A percentile compares a stretch with the other conserved stretches of the same genome.
Evolutionary conservation across 2,329 filamentous ascomycete species (phyloP).

Genomic region (Xylogone sp.): DNA sequence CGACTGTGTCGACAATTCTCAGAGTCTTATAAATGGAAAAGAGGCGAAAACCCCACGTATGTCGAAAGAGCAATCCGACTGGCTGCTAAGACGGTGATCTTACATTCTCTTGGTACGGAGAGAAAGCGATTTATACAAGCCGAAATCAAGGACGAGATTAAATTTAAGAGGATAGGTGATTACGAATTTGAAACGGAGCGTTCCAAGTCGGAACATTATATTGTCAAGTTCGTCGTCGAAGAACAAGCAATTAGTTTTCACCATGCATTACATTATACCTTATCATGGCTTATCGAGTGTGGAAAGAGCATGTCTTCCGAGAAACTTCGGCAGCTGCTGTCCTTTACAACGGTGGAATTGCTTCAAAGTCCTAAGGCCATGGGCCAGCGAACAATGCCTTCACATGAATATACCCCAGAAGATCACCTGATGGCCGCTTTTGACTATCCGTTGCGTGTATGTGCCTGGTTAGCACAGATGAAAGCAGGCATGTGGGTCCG

Average conservation of each 20-base stretch:
- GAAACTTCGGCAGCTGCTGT: constrained; percentile 64
- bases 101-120: constrained; percentile 88
- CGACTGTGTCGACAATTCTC: constrained; percentile 84
- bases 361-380: constrained; percentile 60
- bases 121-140: constrained; percentile 77
- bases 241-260: constrained; percentile 94
- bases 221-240: constrained; percentile 86
- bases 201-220: constrained; percentile 45
- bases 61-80: constrained; percentile 70
- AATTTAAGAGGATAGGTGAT: constrained; percentile 72
- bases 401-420: constrained; percentile 58
- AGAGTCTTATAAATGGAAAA: constrained; percentile 73
- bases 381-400: constrained; percentile 51
- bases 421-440: constrained; percentile 85
- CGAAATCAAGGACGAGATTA: constrained; percentile 82
- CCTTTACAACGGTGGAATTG: constrained; percentile 69
- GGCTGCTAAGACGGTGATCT: constrained; percentile 77
- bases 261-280: constrained; percentile 90
- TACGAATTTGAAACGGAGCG: constrained; percentile 71
- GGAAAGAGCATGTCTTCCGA: constrained; percentile 70
- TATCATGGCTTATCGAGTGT: constrained; percentile 93
- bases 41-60: constrained; percentile 59
- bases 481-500: constrained; percentile 98
- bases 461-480: constrained; percentile 96
- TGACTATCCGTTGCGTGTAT: constrained; percentile 89